phyloP scores from a whole-genome alignment of 257 asterid genomes.

The Forsythia suspensa region DNA sequence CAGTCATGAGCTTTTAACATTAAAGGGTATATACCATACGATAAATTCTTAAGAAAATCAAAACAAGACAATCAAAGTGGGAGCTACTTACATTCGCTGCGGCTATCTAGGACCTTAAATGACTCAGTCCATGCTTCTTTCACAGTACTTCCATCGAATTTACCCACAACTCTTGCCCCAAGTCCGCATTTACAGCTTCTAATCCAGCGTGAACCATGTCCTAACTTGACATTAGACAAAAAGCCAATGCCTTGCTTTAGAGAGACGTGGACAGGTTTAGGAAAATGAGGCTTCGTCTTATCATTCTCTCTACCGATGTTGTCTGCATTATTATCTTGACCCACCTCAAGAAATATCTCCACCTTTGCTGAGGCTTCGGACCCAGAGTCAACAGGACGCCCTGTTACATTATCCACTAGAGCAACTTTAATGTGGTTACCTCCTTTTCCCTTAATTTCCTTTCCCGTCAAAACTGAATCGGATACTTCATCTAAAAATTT shows the following conservation, averaged over 20 bases:
- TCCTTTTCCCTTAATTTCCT: conserved; percentile 35
- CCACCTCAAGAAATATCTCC: no score
- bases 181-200: conserved; percentile 37
- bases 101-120: conserved; percentile 42
- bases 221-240: conserved; percentile 36
- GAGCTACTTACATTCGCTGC: conserved; percentile 37
- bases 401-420: conserved; percentile 26
- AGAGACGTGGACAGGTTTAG: no score
- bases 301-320: no score
- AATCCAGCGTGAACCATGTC: conserved; percentile 31
- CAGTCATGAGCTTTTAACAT: no score
- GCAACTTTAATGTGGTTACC: conserved; percentile 30
- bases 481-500: conserved; percentile 39
- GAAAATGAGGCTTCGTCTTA: no score
- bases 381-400: conserved; percentile 24
- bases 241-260: conserved; percentile 39
- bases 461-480: conserved; percentile 37
- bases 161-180: conserved; percentile 44
- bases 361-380: conserved; percentile 43
- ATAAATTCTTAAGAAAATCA: neutral
- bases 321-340: no score
- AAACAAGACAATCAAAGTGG: neutral
- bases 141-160: conserved; percentile 25
- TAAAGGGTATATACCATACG: no score
- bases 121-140: conserved; percentile 40